Evolutionary conservation across 805 yeast species (phyloP).

Genomic region (Candida cerambycidarum): DNA sequence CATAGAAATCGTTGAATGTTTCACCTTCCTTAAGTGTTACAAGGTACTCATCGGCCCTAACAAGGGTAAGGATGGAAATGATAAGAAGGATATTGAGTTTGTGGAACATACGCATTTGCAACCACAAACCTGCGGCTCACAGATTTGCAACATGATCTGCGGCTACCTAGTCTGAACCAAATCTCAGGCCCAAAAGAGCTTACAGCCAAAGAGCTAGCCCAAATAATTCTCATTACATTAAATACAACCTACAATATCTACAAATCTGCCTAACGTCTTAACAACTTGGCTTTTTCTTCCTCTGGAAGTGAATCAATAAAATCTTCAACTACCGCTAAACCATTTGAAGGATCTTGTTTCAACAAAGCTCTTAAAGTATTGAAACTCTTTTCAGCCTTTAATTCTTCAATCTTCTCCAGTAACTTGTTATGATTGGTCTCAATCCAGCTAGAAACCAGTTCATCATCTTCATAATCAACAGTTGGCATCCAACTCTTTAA

Average conservation of each 20-base stretch:
- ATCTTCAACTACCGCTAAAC: conserved; percentile 35
- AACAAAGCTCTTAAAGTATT: conserved; percentile 59
- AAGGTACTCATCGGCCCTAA: conserved; percentile 34
- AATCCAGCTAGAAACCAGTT: conserved; percentile 79
- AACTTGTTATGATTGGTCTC: conserved; percentile 71
- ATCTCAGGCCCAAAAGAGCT: too few relatives aligned
- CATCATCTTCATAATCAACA: conserved; percentile 69
- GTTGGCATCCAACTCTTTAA: conserved; percentile 85
- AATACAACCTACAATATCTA: too few relatives aligned
- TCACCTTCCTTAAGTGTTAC: conserved; percentile 52
- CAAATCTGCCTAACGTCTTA: too few relatives aligned
- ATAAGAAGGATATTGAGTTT: background rate
- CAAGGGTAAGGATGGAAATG: background rate
- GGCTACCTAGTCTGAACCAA: too few relatives aligned
- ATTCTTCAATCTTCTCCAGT: conserved; percentile 57
- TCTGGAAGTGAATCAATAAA: conserved; percentile 33
- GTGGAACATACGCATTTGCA: background rate
- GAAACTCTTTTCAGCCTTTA: conserved; percentile 67
- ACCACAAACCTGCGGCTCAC: too few relatives aligned
- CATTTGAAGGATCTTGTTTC: conserved; percentile 30
- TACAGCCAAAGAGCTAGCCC: too few relatives aligned
- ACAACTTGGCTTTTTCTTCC: conserved; percentile 28
- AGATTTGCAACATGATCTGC: too few relatives aligned
- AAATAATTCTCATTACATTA: too few relatives aligned
- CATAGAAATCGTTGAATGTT: conserved; percentile 48